These are phyloP conservation scores for Termitomyces sp. DNA, from an alignment of 768 basidiomycete species.

Conservation along the genomic window DNA sequence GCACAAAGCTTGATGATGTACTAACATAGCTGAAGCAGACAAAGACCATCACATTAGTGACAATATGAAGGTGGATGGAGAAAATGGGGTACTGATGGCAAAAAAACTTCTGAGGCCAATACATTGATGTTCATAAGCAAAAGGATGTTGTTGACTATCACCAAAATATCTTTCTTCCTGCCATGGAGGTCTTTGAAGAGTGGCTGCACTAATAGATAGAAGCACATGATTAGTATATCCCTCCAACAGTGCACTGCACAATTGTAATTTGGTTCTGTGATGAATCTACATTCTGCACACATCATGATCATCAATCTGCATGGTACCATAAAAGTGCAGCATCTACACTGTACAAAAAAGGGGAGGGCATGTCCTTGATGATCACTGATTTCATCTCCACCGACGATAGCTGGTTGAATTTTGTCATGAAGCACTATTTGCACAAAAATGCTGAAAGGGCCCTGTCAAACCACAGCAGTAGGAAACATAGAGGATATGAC, in stretches of 20 bases:
- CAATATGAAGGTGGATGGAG: slow-evolving; percentile 22
- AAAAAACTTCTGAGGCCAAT: slow-evolving; percentile 16
- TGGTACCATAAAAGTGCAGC: slow-evolving; percentile 21
- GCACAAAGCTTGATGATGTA: too few species aligned
- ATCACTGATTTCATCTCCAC: slow-evolving; percentile 10
- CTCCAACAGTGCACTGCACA: slow-evolving; percentile 9
- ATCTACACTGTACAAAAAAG: slow-evolving; percentile 24
- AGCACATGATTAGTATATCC: slow-evolving; percentile 5
- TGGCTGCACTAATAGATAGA: slow-evolving; percentile 3
- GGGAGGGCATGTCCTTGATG: slow-evolving; percentile 30
- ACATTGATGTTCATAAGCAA: slow-evolving; percentile 27
- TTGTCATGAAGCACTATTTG: too few species aligned
- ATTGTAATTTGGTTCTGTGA: too few species aligned
- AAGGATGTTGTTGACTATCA: slow-evolving; percentile 24
- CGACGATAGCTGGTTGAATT: slow-evolving; percentile 26
- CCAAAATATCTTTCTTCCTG: slow-evolving; percentile 19
- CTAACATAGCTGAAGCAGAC: slow-evolving; percentile 3
- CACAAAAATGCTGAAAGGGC: too few species aligned
- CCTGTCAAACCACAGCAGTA: too few species aligned
- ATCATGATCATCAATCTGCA: slow-evolving; percentile 19
- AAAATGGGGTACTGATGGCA: slow-evolving; percentile 19
- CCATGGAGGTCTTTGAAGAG: slow-evolving; percentile 7
- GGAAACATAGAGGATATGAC: too few species aligned
- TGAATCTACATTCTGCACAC: slow-evolving; percentile 31
- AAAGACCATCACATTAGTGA: slow-evolving; percentile 12